Evolutionary conservation across 208 protist species (phyloP).

Genomic region (Crithidia mellificae): DNA sequence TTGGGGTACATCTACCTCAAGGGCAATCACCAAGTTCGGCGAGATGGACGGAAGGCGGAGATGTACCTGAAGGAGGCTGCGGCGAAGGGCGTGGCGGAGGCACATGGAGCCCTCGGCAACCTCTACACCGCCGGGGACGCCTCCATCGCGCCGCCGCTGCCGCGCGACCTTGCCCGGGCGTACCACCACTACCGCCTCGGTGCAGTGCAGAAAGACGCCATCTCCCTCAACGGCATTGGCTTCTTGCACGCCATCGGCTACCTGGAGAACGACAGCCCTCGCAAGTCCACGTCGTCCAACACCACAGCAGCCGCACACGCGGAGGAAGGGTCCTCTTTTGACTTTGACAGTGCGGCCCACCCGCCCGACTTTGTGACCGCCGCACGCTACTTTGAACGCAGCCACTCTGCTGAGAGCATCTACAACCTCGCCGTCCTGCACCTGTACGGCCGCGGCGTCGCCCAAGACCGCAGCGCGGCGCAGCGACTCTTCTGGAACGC

Average conservation of each 20-base stretch:
- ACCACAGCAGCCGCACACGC: neutral
- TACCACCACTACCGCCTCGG: constrained; percentile 67
- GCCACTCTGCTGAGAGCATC: constrained; percentile 39
- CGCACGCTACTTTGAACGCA: constrained; percentile 46
- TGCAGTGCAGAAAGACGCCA: constrained; percentile 37
- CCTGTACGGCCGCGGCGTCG: constrained; percentile 64
- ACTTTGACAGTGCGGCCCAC: constrained; percentile 3
- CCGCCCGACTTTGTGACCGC: constrained; percentile 58
- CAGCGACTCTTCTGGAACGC: constrained; percentile 44
- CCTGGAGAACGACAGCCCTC: constrained; percentile 31
- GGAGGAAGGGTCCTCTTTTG: too few species aligned
- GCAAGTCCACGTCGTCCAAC: neutral
- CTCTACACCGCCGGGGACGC: constrained; percentile 66
- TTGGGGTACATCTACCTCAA: constrained; percentile 68
- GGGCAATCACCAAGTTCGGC: constrained; percentile 46
- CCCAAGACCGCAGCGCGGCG: constrained; percentile 38
- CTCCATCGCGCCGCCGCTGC: constrained; percentile 38
- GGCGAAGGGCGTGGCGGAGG: constrained; percentile 32
- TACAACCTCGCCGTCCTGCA: constrained; percentile 87
- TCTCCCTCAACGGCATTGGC: constrained; percentile 80
- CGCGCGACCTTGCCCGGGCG: constrained; percentile 54
- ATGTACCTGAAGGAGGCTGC: constrained; percentile 51
- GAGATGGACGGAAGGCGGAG: constrained; percentile 45
- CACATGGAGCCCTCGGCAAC: constrained; percentile 65
- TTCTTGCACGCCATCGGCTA: constrained; percentile 83